phyloP scores from a whole-genome alignment of 306 rosid species.

The Ormosia emarginata region DNA sequence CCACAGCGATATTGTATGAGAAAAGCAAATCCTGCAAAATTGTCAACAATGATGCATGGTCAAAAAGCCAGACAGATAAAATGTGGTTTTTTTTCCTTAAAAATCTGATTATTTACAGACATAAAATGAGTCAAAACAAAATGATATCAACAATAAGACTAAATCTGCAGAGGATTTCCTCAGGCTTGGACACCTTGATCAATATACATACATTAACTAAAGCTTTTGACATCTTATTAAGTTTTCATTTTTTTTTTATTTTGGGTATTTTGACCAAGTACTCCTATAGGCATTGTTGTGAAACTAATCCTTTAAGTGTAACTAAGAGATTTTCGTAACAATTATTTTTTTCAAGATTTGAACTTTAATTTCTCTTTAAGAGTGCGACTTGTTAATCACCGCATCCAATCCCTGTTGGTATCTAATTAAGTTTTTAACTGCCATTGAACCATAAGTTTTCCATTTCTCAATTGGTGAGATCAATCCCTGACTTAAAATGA shows the following conservation, averaged over 20 bases:
- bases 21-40: constrained; percentile 71
- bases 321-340: too few species aligned
- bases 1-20: constrained; percentile 91
- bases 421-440: too few species aligned
- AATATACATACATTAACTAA: too few species aligned
- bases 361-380: too few species aligned
- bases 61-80: background rate
- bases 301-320: too few species aligned
- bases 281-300: too few species aligned
- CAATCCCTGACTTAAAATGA: background rate
- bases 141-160: background rate
- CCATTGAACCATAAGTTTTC: background rate
- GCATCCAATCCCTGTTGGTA: too few species aligned
- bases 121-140: constrained; percentile 2
- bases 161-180: background rate
- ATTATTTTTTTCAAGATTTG: too few species aligned
- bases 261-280: too few species aligned
- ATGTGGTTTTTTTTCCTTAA: background rate
- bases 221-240: too few species aligned
- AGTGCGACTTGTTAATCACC: too few species aligned
- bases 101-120: background rate
- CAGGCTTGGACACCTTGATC: background rate
- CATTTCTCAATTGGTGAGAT: background rate
- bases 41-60: constrained; percentile 10
- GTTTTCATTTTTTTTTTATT: too few species aligned